A percentile compares a stretch with the other conserved stretches of the same genome.
These are phyloP conservation scores for Hypoxylon rubiginosum DNA, from an alignment of 2,329 filamentous ascomycete species.

Conservation along the genomic window DNA sequence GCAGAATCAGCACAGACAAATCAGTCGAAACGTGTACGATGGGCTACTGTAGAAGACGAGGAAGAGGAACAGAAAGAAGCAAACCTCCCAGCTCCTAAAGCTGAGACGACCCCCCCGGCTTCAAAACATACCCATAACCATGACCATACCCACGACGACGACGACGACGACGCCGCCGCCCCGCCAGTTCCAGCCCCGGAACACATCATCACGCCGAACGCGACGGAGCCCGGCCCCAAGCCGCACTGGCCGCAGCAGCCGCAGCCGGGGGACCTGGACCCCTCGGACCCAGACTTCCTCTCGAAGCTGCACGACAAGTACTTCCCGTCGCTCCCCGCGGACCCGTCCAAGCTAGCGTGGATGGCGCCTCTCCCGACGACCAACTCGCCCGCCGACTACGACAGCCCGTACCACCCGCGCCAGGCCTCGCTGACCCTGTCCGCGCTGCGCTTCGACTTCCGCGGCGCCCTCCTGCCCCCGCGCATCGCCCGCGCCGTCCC, in stretches of 20 bases:
- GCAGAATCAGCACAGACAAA: neutral
- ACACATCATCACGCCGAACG: conserved; percentile 41
- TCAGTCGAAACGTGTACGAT: conserved; percentile 22
- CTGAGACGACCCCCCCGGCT: conserved; percentile 5
- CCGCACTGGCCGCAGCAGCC: conserved; percentile 73
- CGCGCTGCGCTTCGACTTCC: conserved; percentile 90
- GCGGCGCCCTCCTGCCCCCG: conserved; percentile 83
- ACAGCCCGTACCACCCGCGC: conserved; percentile 85
- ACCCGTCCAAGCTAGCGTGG: conserved; percentile 90
- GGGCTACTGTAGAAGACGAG: conserved; percentile 39
- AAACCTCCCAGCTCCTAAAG: conserved; percentile 16
- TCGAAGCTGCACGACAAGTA: conserved; percentile 89
- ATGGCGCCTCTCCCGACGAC: conserved; percentile 80
- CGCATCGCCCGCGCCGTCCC: conserved; percentile 80
- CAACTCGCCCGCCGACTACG: conserved; percentile 73
- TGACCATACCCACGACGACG: too few species aligned
- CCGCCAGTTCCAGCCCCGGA: conserved; percentile 2
- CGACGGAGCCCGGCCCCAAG: conserved; percentile 54
- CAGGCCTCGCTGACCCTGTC: conserved; percentile 79
- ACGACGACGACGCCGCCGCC: conserved; percentile 45
- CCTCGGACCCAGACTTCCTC: conserved; percentile 85
- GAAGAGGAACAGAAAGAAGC: conserved; percentile 26
- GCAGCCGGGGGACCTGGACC: conserved; percentile 80
- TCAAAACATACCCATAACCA: neutral
- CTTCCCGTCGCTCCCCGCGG: conserved; percentile 88